A percentile compares a stretch with the other conserved stretches of the same genome.
Conservation (phyloP, 306 rosid species). For the Cucumis sativus region Cucumber_9930_V3 NC_026659.2:21840501-21841000, state of each 20-base stretch:
- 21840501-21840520: conserved; percentile 29
- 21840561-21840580: conserved; percentile 88
- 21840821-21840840: conserved; percentile 82
- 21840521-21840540: conserved; percentile 57
- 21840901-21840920: conserved; percentile 51
- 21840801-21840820: conserved; percentile 68
- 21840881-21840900: conserved; percentile 69
- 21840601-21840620: conserved; percentile 94
- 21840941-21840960: conserved; percentile 38
- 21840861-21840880: conserved; percentile 85
- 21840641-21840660: not conserved
- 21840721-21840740: conserved; percentile 56
- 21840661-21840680: not conserved
- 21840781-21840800: conserved; percentile 59
- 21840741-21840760: conserved; percentile 75
- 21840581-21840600: conserved; percentile 81
- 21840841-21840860: conserved; percentile 74
- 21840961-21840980: conserved; percentile 66
- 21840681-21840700: not conserved
- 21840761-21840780: conserved; percentile 88
- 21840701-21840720: conserved; percentile 79
- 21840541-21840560: conserved; percentile 69
- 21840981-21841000: conserved; percentile 70
- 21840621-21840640: conserved; percentile 8
- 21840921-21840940: conserved; percentile 44